These are phyloP conservation scores for Stagonosporopsis cucurbitacearum DNA, from an alignment of 2,329 filamentous ascomycete genomes.

Conservation along the genomic window DNA sequence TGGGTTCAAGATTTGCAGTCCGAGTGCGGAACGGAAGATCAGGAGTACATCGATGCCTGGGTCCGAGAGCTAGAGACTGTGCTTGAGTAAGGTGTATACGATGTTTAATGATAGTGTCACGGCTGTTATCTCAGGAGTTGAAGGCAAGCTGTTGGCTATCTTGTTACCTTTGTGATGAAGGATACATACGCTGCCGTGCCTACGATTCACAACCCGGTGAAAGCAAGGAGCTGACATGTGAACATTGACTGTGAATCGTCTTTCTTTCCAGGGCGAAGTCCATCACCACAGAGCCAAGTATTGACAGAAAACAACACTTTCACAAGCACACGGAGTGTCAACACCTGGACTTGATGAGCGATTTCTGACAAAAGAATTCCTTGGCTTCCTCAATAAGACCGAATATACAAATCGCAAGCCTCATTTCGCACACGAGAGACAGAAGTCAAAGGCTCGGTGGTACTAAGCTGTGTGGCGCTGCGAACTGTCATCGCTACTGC, in stretches of 20 bases:
- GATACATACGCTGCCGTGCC: no score
- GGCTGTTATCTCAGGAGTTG: not conserved
- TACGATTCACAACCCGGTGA: no score
- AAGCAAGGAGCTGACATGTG: not conserved
- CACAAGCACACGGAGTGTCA: not conserved
- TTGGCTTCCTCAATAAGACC: not conserved
- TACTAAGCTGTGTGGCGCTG: not conserved
- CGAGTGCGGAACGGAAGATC: conserved; percentile 15
- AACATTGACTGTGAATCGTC: not conserved
- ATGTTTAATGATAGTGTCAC: not conserved
- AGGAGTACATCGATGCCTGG: conserved; percentile 19
- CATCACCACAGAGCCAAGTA: not conserved
- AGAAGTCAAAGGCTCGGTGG: not conserved
- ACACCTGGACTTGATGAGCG: not conserved
- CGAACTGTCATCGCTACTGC: not conserved
- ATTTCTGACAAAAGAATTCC: not conserved
- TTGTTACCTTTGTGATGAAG: not conserved
- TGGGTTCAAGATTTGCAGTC: conserved; percentile 13
- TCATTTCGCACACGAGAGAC: not conserved
- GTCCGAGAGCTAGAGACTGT: conserved; percentile 10
- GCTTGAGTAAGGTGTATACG: not conserved
- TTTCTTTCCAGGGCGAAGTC: not conserved
- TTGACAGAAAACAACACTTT: not conserved
- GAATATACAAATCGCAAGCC: not conserved
- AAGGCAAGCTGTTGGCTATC: not conserved